Percentiles rank a stretch among this genome's conserved stretches.
phyloP scores from a whole-genome alignment of 1,139 yeast species.

The Lodderomyces theae region DNA sequence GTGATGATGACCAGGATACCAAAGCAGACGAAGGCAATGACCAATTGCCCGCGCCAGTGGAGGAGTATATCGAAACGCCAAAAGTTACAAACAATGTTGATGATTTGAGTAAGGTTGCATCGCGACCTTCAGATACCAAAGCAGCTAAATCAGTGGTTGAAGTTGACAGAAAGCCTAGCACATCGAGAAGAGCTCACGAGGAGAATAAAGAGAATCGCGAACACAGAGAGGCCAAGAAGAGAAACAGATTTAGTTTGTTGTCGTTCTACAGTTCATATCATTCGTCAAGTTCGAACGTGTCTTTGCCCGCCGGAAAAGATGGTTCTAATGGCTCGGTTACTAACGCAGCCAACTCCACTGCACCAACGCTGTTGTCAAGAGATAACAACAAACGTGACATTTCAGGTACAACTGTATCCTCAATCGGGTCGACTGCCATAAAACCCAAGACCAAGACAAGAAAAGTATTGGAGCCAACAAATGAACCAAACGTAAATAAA shows the following conservation, averaged over 20 bases:
- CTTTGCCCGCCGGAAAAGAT: conserved; percentile 13
- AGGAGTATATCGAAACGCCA: conserved; percentile 14
- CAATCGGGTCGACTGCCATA: conserved; percentile 13
- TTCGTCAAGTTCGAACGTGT: conserved; percentile 21
- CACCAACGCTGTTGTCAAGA: conserved; percentile 17
- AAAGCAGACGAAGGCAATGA: conserved; percentile 6
- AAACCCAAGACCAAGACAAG: conserved; percentile 15
- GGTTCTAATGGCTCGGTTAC: conserved; percentile 5
- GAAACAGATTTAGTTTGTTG: conserved; percentile 51
- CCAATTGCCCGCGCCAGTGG: conserved; percentile 10
- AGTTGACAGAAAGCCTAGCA: conserved; percentile 12
- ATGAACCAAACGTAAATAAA: conserved; percentile 25
- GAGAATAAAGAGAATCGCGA: conserved; percentile 22
- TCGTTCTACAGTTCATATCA: conserved; percentile 45
- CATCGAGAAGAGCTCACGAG: conserved; percentile 9
- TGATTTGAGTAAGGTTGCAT: not conserved
- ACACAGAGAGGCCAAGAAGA: conserved; percentile 36
- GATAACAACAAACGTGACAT: conserved; percentile 11
- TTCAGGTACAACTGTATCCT: conserved; percentile 1
- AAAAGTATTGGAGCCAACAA: conserved; percentile 43
- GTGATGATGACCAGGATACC: conserved; percentile 7
- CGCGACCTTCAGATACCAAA: conserved; percentile 1
- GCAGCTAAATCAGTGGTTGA: conserved; percentile 2
- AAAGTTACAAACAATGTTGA: not conserved
- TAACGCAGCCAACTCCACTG: conserved; percentile 19